These are phyloP conservation scores for Udeniomyces megalosporus DNA, from an alignment of 768 basidiomycete genomes.

Conservation along the genomic window DNA sequence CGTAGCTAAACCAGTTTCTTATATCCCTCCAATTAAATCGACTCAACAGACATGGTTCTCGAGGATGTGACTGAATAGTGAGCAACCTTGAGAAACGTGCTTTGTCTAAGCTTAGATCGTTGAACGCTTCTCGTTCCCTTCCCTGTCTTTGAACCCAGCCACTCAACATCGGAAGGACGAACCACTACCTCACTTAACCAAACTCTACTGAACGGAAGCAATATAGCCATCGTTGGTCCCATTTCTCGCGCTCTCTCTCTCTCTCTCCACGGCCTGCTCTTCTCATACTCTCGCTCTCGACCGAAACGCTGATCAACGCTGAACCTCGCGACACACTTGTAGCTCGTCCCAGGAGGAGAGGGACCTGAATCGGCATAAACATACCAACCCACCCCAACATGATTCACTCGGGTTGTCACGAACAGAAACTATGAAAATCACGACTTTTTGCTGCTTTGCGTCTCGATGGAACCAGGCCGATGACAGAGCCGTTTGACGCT, in stretches of 20 bases:
- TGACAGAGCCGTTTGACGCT: no score
- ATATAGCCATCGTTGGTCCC: constrained; percentile 80
- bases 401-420: no score
- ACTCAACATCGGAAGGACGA: constrained; percentile 63
- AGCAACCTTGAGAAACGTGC: constrained; percentile 23
- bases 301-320: background rate
- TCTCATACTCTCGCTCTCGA: background rate
- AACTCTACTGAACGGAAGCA: constrained; percentile 82
- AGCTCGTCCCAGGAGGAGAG: constrained; percentile 57
- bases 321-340: background rate
- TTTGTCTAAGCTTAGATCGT: background rate
- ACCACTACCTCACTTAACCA: constrained; percentile 71
- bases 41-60: constrained; percentile 31
- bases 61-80: constrained; percentile 96
- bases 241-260: background rate
- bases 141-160: constrained; percentile 37
- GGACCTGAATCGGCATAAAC: constrained; percentile 37
- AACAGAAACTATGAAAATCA: no score
- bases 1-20: background rate
- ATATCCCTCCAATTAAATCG: background rate
- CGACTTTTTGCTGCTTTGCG: no score
- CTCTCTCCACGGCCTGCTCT: background rate
- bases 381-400: background rate
- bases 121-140: background rate
- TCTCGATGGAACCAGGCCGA: no score